phyloP scores from a whole-genome alignment of 164 flowering plant genomes.

The Echeveria elegans region DNA sequence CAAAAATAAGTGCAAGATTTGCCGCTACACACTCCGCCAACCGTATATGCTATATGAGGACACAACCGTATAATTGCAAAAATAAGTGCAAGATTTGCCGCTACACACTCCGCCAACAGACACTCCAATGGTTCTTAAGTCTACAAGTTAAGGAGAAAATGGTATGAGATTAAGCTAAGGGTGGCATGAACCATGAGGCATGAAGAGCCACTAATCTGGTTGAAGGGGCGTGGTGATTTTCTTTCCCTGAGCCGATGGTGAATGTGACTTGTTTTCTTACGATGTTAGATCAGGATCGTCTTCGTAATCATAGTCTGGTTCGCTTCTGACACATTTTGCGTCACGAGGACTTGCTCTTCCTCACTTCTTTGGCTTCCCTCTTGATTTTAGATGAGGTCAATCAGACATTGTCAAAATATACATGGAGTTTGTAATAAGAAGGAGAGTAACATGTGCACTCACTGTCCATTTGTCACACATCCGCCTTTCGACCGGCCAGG shows the following conservation, averaged over 20 bases:
- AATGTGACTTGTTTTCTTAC: neutral
- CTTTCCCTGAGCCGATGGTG: neutral
- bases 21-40: too few relatives aligned
- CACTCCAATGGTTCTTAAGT: too few relatives aligned
- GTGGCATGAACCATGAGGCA: too few relatives aligned
- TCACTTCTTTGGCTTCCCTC: slow-evolving; percentile 76
- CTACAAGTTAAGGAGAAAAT: too few relatives aligned
- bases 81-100: too few relatives aligned
- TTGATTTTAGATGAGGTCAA: slow-evolving; percentile 13
- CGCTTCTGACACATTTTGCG: slow-evolving; percentile 56
- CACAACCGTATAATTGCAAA: too few relatives aligned
- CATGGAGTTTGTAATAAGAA: neutral
- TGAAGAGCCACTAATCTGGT: too few relatives aligned
- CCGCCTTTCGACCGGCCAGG: slow-evolving; percentile 63
- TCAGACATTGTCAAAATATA: neutral
- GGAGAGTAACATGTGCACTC: slow-evolving; percentile 17
- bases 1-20: too few relatives aligned
- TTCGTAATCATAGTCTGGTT: slow-evolving; percentile 64
- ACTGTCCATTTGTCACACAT: slow-evolving; percentile 54
- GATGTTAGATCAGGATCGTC: slow-evolving; percentile 65
- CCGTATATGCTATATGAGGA: too few relatives aligned
- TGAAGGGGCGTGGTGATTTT: too few relatives aligned
- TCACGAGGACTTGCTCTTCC: slow-evolving; percentile 68
- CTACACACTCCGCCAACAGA: too few relatives aligned
- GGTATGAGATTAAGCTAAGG: too few relatives aligned